These are phyloP conservation scores for Neonectria punicea DNA, from an alignment of 2,329 filamentous ascomycete species.

Conservation along the genomic window DNA sequence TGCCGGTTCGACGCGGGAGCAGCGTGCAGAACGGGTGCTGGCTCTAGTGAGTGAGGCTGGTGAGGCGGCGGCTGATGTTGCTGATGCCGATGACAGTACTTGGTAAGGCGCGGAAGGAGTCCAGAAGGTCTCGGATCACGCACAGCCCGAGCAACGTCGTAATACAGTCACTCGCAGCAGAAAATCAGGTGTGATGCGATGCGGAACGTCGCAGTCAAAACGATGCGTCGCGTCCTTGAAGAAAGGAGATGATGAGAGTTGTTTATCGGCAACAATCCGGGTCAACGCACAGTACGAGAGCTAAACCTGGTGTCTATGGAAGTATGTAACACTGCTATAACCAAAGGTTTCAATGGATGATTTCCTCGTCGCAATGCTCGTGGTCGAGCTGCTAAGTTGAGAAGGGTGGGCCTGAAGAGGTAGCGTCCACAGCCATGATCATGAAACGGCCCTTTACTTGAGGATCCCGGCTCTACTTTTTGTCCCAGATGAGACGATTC, in stretches of 20 bases:
- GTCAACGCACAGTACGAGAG: neutral
- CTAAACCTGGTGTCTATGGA: neutral
- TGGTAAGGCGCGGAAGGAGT: neutral
- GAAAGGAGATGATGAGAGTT: neutral
- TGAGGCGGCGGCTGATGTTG: neutral
- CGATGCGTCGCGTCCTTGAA: neutral
- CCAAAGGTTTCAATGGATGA: neutral
- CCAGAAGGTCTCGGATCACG: neutral
- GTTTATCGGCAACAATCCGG: neutral
- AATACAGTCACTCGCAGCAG: neutral
- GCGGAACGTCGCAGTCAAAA: neutral
- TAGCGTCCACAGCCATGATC: constrained; percentile 5
- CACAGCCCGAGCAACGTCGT: neutral
- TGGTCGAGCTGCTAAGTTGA: neutral
- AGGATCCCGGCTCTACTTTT: constrained; percentile 9
- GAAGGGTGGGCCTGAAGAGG: neutral
- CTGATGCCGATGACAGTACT: neutral
- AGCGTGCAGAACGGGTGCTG: neutral
- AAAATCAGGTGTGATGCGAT: neutral
- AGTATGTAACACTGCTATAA: neutral
- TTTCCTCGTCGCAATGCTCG: neutral
- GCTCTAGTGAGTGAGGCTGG: neutral
- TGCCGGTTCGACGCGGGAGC: neutral
- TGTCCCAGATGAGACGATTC: constrained; percentile 13
- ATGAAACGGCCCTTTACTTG: constrained; percentile 24